Percentiles rank a stretch among this genome's conserved stretches.
Evolutionary conservation across 2,329 filamentous ascomycete species (phyloP).

Genomic region (Aspergillus vadensis): DNA sequence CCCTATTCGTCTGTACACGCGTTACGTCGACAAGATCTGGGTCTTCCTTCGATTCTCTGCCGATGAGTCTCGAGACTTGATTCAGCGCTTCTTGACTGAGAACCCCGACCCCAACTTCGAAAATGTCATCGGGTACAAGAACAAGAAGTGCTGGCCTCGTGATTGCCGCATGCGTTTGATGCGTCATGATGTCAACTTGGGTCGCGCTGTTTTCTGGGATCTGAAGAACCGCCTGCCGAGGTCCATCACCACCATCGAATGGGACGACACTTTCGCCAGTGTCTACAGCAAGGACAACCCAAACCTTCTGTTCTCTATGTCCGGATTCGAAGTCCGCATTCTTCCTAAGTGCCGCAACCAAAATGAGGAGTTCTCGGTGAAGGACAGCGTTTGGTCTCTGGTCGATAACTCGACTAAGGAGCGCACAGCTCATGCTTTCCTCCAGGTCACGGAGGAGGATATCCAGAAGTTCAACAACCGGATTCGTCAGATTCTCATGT

Average conservation of each 20-base stretch:
- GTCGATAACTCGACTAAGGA: slow-evolving; percentile 97
- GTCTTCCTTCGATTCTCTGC: slow-evolving; percentile 92
- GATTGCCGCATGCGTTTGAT: slow-evolving; percentile 98
- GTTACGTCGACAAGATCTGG: slow-evolving; percentile 99
- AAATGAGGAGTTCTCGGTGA: slow-evolving; percentile 94
- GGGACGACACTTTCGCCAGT: slow-evolving; percentile 98
- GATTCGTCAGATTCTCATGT: slow-evolving; percentile 98
- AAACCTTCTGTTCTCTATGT: slow-evolving; percentile 96
- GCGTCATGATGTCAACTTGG: slow-evolving; percentile 97
- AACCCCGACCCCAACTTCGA: slow-evolving; percentile 99
- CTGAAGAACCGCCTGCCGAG: slow-evolving; percentile 93
- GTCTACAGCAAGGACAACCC: slow-evolving; percentile 98
- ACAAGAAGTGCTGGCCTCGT: slow-evolving; percentile 99
- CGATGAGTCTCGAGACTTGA: slow-evolving; percentile 92
- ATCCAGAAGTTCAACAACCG: slow-evolving; percentile 99
- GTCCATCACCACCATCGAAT: slow-evolving; percentile 95
- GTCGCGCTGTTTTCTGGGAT: slow-evolving; percentile 98
- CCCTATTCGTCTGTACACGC: slow-evolving; percentile 94
- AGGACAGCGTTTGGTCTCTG: slow-evolving; percentile 97
- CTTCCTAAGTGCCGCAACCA: slow-evolving; percentile 92
- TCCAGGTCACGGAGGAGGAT: slow-evolving; percentile 97
- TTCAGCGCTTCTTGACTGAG: slow-evolving; percentile 96
- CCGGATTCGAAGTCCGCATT: slow-evolving; percentile 94
- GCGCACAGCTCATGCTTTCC: slow-evolving; percentile 92
- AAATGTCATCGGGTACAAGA: slow-evolving; percentile 98